phyloP scores from a whole-genome alignment of 495 filamentous ascomycete species.

The Penicillium bovifimosum region DNA sequence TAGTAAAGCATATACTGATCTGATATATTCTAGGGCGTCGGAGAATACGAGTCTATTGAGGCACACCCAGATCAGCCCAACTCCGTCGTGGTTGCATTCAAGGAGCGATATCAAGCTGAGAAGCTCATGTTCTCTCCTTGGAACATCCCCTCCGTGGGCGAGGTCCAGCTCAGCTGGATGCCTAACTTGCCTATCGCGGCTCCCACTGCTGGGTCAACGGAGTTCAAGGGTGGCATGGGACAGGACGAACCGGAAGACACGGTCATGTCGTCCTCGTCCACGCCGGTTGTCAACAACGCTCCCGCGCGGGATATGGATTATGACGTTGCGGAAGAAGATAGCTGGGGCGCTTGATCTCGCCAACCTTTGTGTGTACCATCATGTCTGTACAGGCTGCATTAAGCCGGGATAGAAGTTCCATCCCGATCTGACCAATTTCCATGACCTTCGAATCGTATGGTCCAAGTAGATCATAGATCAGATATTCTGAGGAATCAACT shows the following conservation, averaged over 20 bases:
- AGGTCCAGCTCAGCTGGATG: conserved; percentile 73
- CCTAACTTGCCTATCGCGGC: conserved; percentile 36
- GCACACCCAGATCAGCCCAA: conserved; percentile 51
- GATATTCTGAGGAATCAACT: conserved; percentile 23
- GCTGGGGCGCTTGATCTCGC: conserved; percentile 29
- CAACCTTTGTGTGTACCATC: conserved; percentile 10
- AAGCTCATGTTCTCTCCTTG: conserved; percentile 67
- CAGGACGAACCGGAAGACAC: conserved; percentile 33
- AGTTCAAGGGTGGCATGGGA: conserved; percentile 24
- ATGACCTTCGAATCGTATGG: neutral
- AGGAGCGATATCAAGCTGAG: conserved; percentile 85
- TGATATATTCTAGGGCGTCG: conserved; percentile 55
- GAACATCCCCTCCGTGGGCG: conserved; percentile 68
- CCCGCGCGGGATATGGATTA: conserved; percentile 42
- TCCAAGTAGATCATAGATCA: neutral
- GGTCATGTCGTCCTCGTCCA: conserved; percentile 34
- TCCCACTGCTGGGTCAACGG: conserved; percentile 13
- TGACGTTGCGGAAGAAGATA: conserved; percentile 51
- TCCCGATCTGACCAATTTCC: neutral
- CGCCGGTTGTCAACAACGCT: conserved; percentile 15
- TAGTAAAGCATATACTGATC: conserved; percentile 12
- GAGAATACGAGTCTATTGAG: conserved; percentile 76
- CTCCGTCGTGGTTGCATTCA: conserved; percentile 69
- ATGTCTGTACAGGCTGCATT: conserved; percentile 9
- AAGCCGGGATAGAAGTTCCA: neutral